Percentiles rank a stretch among this genome's conserved stretches.
These are phyloP conservation scores for Leptodermis oblonga DNA, from an alignment of 257 asterid species.

Conservation along the genomic window DNA sequence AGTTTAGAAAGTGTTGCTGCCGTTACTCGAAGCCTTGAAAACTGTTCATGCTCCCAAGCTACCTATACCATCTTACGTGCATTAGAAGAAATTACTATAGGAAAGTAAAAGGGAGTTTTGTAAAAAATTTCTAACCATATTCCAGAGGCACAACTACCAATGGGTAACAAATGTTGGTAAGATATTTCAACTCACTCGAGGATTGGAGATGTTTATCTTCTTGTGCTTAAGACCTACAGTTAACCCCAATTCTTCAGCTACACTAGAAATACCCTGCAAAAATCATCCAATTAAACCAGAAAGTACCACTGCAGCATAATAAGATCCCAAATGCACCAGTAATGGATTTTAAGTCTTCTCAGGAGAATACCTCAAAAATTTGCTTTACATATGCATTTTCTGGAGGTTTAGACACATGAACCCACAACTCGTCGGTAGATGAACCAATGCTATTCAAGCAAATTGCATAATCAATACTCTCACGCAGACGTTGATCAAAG, in stretches of 20 bases:
- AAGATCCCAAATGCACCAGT: conserved; percentile 1
- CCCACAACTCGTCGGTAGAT: conserved; percentile 45
- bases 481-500: conserved; percentile 85
- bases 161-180: not conserved
- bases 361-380: conserved; percentile 66
- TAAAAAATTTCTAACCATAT: not conserved
- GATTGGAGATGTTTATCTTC: conserved; percentile 90
- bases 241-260: conserved; percentile 75
- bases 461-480: conserved; percentile 85
- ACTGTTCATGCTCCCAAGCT: conserved; percentile 99
- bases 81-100: conserved; percentile 27
- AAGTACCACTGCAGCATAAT: conserved; percentile 14
- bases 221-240: conserved; percentile 90
- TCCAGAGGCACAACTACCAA: not conserved
- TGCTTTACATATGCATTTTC: conserved; percentile 75
- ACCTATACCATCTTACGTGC: conserved; percentile 55
- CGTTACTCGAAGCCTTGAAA: conserved; percentile 82
- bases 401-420: conserved; percentile 95
- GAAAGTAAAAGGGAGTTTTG: not conserved
- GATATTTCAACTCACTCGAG: conserved; percentile 61
- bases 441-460: conserved; percentile 96
- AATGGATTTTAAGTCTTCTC: not conserved
- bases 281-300: conserved; percentile 22
- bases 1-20: conserved; percentile 86
- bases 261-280: conserved; percentile 77